These are phyloP conservation scores for Echites panduratus DNA, from an alignment of 257 asterid species.

Conservation along the genomic window DNA sequence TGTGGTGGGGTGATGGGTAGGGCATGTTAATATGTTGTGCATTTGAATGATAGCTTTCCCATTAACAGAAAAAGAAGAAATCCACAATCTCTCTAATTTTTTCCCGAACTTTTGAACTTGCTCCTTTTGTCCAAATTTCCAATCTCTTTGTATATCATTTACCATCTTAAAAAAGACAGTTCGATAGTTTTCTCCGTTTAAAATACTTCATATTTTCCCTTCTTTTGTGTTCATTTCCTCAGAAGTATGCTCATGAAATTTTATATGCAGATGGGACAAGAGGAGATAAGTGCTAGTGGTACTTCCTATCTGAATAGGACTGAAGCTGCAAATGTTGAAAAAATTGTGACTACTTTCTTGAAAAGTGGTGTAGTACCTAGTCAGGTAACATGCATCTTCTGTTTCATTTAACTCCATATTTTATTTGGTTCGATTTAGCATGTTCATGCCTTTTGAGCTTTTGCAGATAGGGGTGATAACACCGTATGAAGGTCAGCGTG, in stretches of 20 bases:
- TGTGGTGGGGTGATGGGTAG: too few species aligned
- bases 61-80: background rate
- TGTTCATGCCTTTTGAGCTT: slow-evolving; percentile 11
- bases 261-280: slow-evolving; percentile 91
- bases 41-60: background rate
- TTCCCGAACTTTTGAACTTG: background rate
- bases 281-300: slow-evolving; percentile 98
- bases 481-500: slow-evolving; percentile 98
- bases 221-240: background rate
- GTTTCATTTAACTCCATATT: background rate
- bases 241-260: background rate
- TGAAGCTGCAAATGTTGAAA: slow-evolving; percentile 95
- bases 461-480: slow-evolving; percentile 94
- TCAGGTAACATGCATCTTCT: slow-evolving; percentile 49
- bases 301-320: slow-evolving; percentile 94
- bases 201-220: background rate
- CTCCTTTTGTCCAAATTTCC: background rate
- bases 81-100: background rate
- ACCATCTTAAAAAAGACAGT: background rate
- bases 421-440: background rate
- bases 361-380: slow-evolving; percentile 97
- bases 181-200: background rate
- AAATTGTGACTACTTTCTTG: slow-evolving; percentile 88
- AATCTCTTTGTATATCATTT: background rate
- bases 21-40: background rate